These are phyloP conservation scores for Microcyclospora tardicrescens DNA, from an alignment of 2,329 filamentous ascomycete genomes.

Conservation along the genomic window DNA sequence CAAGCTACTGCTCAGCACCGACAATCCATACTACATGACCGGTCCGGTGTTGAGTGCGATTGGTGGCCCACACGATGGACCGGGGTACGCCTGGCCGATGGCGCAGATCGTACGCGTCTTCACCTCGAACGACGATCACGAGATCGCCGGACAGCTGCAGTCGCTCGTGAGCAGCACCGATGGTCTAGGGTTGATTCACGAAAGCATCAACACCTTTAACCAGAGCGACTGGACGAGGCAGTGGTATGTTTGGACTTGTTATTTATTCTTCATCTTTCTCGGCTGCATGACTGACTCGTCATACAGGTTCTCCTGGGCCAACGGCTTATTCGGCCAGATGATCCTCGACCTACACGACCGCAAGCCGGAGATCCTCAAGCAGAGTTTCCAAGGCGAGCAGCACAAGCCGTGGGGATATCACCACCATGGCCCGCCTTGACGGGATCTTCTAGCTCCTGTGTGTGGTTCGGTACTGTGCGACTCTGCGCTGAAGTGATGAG, in stretches of 20 bases:
- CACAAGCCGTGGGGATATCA: too few relatives aligned
- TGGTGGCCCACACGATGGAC: constrained; percentile 36
- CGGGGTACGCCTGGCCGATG: constrained; percentile 39
- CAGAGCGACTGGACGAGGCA: constrained; percentile 34
- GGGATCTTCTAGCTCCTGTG: too few relatives aligned
- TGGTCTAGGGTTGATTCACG: constrained; percentile 38
- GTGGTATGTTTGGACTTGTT: constrained; percentile 27
- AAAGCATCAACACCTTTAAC: constrained; percentile 39
- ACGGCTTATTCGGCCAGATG: constrained; percentile 39
- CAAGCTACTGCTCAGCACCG: constrained; percentile 28
- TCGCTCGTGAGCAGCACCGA: constrained; percentile 36
- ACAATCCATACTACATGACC: constrained; percentile 39
- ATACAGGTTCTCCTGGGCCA: constrained; percentile 39
- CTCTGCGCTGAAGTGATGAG: too few relatives aligned
- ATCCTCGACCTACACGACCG: constrained; percentile 33
- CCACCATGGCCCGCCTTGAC: too few relatives aligned
- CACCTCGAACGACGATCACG: constrained; percentile 35
- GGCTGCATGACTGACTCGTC: constrained; percentile 1
- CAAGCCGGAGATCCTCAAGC: constrained; percentile 30
- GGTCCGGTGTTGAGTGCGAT: constrained; percentile 37
- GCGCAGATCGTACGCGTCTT: constrained; percentile 38
- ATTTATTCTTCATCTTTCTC: not conserved
- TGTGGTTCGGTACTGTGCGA: too few relatives aligned
- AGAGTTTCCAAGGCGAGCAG: constrained; percentile 27
- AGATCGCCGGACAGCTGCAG: constrained; percentile 32